Base-by-base conservation (phyloP, 1,139 yeast species). In the Pichia sp. region DNA sequence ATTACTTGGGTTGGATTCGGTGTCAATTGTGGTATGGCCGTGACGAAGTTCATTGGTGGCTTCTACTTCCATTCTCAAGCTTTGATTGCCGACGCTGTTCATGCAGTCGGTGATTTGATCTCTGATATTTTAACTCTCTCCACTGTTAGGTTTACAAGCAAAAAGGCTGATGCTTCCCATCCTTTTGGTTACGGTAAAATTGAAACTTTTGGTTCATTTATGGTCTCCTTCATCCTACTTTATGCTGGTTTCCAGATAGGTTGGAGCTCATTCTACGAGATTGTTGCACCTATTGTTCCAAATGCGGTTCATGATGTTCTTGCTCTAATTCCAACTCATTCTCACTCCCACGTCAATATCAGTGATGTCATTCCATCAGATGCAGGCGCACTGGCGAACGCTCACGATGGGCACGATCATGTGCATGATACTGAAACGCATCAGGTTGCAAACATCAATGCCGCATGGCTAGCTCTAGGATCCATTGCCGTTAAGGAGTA, bases 391-490 rank as follows among this genome's bases (percentile, higher is more conserved):
- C 33, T 30, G 3, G 37, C 19, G 8, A 40, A 38, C 19, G 39
- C 39, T 11, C 49, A 39, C 24, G 33, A 38, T 22, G 33, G 27
- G 7, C 26, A 23, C 11, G 37, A 22, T 10, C 41, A 38, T 20
- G 38, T 41, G 10, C 48, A 39, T 26, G 33, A 38, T 22, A 31
- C 35, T 1, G 33, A 32, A 21, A 34, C 29, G 20, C 45, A 45
- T 24, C 46, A 42, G 29, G 50, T 41, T 20, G 43, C 42, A 8
- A 73, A 85, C 53, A 72, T 91, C 46, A 87, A 86, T 55, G 97
- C 97, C 3, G 96, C 96, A 10, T 88, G 96, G 95, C 68, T 91
- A 32, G 97, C 98, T 0, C 78, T 81, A 31, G 96, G 78, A 2
- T 86, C 96, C 2, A 85, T 91, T 41, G 71, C 70, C 3, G 72